phyloP scores from a whole-genome alignment of 805 yeast genomes.

The Yamadazyma paraphyllophila region DNA sequence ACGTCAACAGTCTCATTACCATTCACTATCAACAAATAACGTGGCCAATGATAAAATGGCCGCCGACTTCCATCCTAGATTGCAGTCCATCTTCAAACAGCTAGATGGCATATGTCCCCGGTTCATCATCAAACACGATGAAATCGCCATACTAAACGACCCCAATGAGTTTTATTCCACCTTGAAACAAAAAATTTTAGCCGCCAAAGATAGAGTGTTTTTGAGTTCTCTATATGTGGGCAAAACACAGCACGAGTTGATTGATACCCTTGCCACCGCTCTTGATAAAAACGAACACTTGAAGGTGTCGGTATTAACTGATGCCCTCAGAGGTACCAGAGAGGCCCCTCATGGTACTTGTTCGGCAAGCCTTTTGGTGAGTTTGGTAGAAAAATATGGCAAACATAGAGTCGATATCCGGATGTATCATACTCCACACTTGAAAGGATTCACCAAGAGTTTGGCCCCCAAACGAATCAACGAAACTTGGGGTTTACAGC shows the following conservation, averaged over 20 bases:
- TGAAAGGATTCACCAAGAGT: slow-evolving; percentile 61
- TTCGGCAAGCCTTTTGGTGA: slow-evolving; percentile 72
- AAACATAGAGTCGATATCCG: slow-evolving; percentile 70
- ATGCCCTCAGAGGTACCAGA: slow-evolving; percentile 88
- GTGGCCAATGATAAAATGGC: slow-evolving; percentile 4
- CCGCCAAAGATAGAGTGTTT: slow-evolving; percentile 67
- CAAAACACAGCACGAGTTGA: slow-evolving; percentile 71
- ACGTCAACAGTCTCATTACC: background rate
- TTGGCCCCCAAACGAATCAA: slow-evolving; percentile 80
- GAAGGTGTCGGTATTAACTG: slow-evolving; percentile 71
- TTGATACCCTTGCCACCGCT: slow-evolving; percentile 61
- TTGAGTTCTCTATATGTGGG: slow-evolving; percentile 88
- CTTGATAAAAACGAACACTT: slow-evolving; percentile 57
- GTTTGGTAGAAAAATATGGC: slow-evolving; percentile 63
- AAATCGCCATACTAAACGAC: slow-evolving; percentile 58
- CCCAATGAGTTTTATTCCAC: slow-evolving; percentile 74
- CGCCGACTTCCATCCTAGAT: slow-evolving; percentile 41
- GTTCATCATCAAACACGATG: slow-evolving; percentile 54
- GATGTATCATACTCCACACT: slow-evolving; percentile 86
- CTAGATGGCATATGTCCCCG: slow-evolving; percentile 66
- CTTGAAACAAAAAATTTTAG: slow-evolving; percentile 58
- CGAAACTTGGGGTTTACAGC: slow-evolving; percentile 92
- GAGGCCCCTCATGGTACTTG: slow-evolving; percentile 74
- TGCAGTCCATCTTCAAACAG: slow-evolving; percentile 46
- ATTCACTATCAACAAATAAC: slow-evolving; percentile 7